These are phyloP conservation scores for Lasiosphaeria ovina DNA, from an alignment of 495 filamentous ascomycete genomes.

Conservation along the genomic window DNA sequence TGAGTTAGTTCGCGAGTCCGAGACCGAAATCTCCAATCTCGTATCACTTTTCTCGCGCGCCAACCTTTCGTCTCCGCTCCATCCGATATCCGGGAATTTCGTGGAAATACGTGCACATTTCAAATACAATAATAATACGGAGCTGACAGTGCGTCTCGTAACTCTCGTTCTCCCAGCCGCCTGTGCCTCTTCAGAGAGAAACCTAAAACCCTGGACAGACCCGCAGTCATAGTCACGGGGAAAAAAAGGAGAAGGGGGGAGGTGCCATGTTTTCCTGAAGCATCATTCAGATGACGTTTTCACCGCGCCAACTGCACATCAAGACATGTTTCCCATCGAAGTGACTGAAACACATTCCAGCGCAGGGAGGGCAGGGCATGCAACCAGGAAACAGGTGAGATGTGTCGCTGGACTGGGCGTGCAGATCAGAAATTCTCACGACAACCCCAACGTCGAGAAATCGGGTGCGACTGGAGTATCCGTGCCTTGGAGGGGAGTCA, in stretches of 20 bases:
- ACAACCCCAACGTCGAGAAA: not conserved
- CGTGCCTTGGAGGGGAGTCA: not conserved
- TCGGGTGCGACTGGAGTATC: not conserved
- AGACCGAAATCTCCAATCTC: not conserved
- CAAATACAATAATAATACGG: too few relatives aligned
- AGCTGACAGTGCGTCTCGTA: too few relatives aligned
- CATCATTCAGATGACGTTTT: not conserved
- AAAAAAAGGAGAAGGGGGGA: too few relatives aligned
- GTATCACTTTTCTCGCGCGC: not conserved
- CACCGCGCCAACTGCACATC: not conserved
- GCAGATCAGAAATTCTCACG: constrained; percentile 1
- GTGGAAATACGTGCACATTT: too few relatives aligned
- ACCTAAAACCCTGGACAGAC: too few relatives aligned
- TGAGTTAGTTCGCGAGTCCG: not conserved
- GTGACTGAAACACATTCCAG: constrained; percentile 2
- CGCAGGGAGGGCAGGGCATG: not conserved
- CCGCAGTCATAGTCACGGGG: too few relatives aligned
- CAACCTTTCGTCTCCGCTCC: not conserved
- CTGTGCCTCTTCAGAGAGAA: too few relatives aligned
- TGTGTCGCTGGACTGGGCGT: not conserved
- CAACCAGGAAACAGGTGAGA: constrained; percentile 5
- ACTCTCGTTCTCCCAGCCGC: too few relatives aligned
- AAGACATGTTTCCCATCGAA: not conserved
- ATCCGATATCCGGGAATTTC: too few relatives aligned
- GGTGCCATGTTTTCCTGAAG: not conserved